Percentiles rank a stretch among this genome's conserved stretches.
These are phyloP conservation scores for Cyathus striatus DNA, from an alignment of 768 basidiomycete genomes.

Conservation along the genomic window DNA sequence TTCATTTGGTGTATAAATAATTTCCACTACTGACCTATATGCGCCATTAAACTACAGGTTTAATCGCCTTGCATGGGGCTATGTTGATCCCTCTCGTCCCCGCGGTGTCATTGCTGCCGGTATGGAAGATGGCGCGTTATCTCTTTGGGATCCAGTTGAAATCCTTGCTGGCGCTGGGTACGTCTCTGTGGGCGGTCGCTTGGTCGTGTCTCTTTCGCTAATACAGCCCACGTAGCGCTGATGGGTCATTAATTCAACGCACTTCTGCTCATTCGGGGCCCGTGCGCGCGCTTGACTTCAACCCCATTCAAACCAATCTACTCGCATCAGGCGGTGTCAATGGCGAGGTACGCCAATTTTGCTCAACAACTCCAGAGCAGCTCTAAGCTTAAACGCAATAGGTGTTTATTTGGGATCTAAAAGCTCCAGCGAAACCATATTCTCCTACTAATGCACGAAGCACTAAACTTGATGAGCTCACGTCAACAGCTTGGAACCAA, in stretches of 20 bases:
- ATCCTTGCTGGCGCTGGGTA: slow-evolving; percentile 73
- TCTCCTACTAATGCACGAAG: slow-evolving; percentile 70
- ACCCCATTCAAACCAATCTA: slow-evolving; percentile 80
- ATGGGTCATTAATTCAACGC: slow-evolving; percentile 73
- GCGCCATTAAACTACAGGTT: slow-evolving; percentile 74
- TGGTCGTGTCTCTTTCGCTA: not conserved
- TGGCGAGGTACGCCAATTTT: slow-evolving; percentile 69
- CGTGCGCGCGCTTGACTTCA: slow-evolving; percentile 93
- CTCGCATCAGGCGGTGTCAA: slow-evolving; percentile 86
- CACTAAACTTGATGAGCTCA: slow-evolving; percentile 91
- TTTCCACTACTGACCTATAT: no score
- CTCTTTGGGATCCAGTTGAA: slow-evolving; percentile 92
- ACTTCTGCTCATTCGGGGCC: slow-evolving; percentile 89
- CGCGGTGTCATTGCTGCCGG: slow-evolving; percentile 90
- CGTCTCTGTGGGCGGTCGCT: no score
- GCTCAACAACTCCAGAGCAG: not conserved
- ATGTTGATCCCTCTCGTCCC: slow-evolving; percentile 52
- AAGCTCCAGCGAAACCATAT: slow-evolving; percentile 88
- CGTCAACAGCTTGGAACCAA: slow-evolving; percentile 92
- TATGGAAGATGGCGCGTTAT: slow-evolving; percentile 92
- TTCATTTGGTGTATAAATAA: slow-evolving; percentile 4
- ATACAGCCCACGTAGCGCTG: slow-evolving; percentile 28
- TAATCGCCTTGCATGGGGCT: slow-evolving; percentile 92
- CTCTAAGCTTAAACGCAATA: slow-evolving; percentile 24
- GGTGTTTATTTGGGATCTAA: slow-evolving; percentile 97